Conservation (phyloP, 2,329 filamentous ascomycete genomes). For the Nectriaceae sp. region DNA sequence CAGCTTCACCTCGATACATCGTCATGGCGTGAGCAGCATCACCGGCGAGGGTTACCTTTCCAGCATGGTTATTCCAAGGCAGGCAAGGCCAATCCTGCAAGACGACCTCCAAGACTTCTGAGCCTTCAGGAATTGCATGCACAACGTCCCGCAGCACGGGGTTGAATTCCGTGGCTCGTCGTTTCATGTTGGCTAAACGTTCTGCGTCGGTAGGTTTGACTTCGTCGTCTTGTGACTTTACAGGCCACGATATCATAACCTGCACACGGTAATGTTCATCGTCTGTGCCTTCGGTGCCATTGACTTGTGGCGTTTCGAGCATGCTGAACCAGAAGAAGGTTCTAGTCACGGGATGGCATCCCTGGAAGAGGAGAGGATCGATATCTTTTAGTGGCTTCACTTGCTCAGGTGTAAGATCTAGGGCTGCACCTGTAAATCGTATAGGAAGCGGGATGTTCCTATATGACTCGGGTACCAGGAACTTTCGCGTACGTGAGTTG, state of each 20-base stretch:
- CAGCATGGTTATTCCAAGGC: conserved; percentile 44
- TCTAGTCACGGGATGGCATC: conserved; percentile 50
- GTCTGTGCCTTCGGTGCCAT: conserved; percentile 34
- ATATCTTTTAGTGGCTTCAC: conserved; percentile 44
- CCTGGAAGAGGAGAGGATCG: conserved; percentile 57
- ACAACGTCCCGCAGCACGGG: conserved; percentile 44
- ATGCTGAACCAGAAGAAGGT: conserved; percentile 53
- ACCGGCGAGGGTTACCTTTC: conserved; percentile 50
- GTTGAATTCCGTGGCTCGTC: conserved; percentile 32
- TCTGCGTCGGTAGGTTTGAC: conserved; percentile 34
- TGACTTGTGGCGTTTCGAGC: conserved; percentile 42
- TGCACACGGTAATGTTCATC: conserved; percentile 42
- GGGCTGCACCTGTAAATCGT: conserved; percentile 39
- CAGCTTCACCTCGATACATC: conserved; percentile 48
- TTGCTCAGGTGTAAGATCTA: conserved; percentile 40
- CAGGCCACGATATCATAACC: conserved; percentile 49
- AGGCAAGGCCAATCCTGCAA: conserved; percentile 39
- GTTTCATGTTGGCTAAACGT: conserved; percentile 43
- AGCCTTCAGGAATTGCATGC: conserved; percentile 44
- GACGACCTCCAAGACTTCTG: conserved; percentile 37
- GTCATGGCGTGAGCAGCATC: conserved; percentile 63
- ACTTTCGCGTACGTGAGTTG: conserved; percentile 38
- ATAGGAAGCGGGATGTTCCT: conserved; percentile 38
- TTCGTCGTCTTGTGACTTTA: conserved; percentile 32
- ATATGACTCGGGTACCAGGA: conserved; percentile 34